phyloP scores from a whole-genome alignment of 371 early-diverging fungal genomes.

The Circinella minor region DNA sequence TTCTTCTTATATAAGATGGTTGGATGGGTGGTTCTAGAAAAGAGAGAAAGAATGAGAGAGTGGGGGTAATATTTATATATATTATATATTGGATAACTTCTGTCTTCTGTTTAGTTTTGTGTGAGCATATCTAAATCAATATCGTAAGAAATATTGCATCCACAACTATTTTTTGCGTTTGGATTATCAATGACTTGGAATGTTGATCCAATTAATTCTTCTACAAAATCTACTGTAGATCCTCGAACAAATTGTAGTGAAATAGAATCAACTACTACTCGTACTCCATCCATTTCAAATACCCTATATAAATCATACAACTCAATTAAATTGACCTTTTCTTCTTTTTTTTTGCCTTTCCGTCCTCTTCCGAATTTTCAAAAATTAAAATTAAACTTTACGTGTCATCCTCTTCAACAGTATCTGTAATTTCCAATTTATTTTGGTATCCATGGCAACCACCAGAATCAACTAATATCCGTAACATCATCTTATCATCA shows the following conservation, averaged over 20 bases:
- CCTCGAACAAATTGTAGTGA: conserved; percentile 89
- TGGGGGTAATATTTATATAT: background rate
- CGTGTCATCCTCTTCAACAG: conserved; percentile 77
- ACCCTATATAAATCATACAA: conserved; percentile 47
- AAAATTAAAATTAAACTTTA: conserved; percentile 31
- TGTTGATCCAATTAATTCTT: conserved; percentile 92
- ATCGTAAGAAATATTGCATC: conserved; percentile 77
- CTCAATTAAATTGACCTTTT: background rate
- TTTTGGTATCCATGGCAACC: conserved; percentile 97
- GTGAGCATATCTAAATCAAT: conserved; percentile 57
- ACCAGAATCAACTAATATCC: conserved; percentile 91
- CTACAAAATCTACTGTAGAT: conserved; percentile 86
- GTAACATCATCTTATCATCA: conserved; percentile 64
- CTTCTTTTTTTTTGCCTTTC: background rate
- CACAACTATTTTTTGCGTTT: conserved; percentile 90
- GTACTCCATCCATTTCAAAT: conserved; percentile 84
- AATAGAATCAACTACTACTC: conserved; percentile 80
- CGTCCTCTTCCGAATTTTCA: background rate
- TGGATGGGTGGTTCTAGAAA: too few species aligned
- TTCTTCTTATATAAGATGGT: too few species aligned
- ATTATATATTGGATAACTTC: background rate
- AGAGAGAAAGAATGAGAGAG: background rate
- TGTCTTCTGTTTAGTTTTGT: conserved; percentile 22
- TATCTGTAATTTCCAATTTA: conserved; percentile 82
- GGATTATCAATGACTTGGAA: conserved; percentile 92